A percentile compares a stretch with the other conserved stretches of the same genome.
Conservation (phyloP, 1,284 basidiomycete genomes). For the Salmacisia buchloeana region DNA sequence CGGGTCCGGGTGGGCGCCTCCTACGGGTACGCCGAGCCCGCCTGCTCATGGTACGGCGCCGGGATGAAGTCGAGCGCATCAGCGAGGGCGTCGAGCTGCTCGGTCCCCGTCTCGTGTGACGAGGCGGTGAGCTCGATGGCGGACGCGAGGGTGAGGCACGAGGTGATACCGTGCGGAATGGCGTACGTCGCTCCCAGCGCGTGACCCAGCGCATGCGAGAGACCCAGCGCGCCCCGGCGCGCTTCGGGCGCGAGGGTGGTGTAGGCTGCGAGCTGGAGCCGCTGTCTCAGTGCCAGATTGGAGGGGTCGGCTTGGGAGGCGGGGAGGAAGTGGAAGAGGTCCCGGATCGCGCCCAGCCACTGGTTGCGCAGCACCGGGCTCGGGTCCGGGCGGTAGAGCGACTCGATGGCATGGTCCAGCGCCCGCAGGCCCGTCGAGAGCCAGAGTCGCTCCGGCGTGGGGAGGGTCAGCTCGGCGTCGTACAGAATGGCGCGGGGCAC, state of each 20-base stretch:
- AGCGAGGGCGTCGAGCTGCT: slow-evolving; percentile 28
- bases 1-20: background rate
- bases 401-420: slow-evolving; percentile 72
- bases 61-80: slow-evolving; percentile 33
- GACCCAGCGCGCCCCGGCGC: slow-evolving; percentile 61
- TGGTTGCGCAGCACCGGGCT: slow-evolving; percentile 57
- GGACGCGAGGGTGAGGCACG: slow-evolving; percentile 64
- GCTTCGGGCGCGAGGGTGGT: slow-evolving; percentile 65
- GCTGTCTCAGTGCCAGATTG: slow-evolving; percentile 62
- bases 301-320: slow-evolving; percentile 61
- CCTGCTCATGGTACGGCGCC: slow-evolving; percentile 20
- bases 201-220: slow-evolving; percentile 63
- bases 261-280: slow-evolving; percentile 69
- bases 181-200: slow-evolving; percentile 68
- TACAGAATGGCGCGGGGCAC: slow-evolving; percentile 60
- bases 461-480: slow-evolving; percentile 68
- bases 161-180: slow-evolving; percentile 76
- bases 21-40: slow-evolving; percentile 11
- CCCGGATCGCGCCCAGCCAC: slow-evolving; percentile 54
- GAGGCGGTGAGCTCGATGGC: slow-evolving; percentile 19
- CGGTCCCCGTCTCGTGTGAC: slow-evolving; percentile 14
- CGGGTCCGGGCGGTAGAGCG: slow-evolving; percentile 62
- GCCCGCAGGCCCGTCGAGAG: slow-evolving; percentile 60
- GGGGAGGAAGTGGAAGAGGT: slow-evolving; percentile 70
- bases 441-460: slow-evolving; percentile 72